These are phyloP conservation scores for Talaromyces sp. DNA, from an alignment of 2,329 filamentous ascomycete species.

Conservation along the genomic window DNA sequence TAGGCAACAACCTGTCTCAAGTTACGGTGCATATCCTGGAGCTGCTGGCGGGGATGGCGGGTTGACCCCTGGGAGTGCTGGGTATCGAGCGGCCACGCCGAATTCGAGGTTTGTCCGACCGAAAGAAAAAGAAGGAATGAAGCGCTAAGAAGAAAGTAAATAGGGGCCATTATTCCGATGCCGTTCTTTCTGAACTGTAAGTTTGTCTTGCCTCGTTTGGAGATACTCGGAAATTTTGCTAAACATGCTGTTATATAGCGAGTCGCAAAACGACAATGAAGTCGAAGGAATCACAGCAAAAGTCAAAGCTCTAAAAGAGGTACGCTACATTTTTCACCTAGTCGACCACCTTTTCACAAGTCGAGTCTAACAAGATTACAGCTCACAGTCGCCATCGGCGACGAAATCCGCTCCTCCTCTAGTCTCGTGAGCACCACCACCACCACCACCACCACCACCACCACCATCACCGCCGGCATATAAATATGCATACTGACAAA, in stretches of 20 bases:
- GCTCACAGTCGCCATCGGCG: constrained; percentile 13
- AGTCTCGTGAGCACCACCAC: constrained; percentile 1
- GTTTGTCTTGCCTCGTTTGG: not conserved
- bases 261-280: constrained; percentile 90
- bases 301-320: constrained; percentile 82
- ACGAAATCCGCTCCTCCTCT: constrained; percentile 12
- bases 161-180: constrained; percentile 87
- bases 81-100: constrained; percentile 48
- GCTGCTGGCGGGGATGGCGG: constrained; percentile 11
- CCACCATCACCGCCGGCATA: not conserved
- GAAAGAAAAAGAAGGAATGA: not conserved
- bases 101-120: constrained; percentile 55
- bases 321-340: constrained; percentile 44
- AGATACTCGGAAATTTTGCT: not conserved
- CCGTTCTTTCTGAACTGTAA: constrained; percentile 55
- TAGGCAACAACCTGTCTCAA: constrained; percentile 41
- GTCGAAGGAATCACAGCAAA: constrained; percentile 88
- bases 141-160: not conserved
- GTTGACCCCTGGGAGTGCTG: constrained; percentile 7
- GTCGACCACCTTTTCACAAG: not conserved
- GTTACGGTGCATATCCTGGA: constrained; percentile 41
- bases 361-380: constrained; percentile 1
- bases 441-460: not conserved
- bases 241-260: constrained; percentile 62
- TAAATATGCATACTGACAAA: not conserved